These are phyloP conservation scores for Neurospora sp. DNA, from an alignment of 495 filamentous ascomycete species.

Conservation along the genomic window DNA sequence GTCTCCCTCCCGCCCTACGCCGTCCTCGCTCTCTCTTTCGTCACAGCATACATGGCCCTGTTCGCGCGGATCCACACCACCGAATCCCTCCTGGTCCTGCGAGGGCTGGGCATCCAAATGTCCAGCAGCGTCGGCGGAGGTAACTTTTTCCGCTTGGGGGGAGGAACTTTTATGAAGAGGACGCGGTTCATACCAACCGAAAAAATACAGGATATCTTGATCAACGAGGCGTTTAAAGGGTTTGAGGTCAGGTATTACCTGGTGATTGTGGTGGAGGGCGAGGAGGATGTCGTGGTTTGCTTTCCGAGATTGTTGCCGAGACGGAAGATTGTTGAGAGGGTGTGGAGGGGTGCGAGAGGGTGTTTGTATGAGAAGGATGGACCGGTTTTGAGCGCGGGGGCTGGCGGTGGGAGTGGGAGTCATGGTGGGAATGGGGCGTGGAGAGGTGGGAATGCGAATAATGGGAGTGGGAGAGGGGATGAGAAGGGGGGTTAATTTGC, in stretches of 20 bases:
- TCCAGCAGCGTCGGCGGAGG: neutral
- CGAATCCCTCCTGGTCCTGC: slow-evolving; percentile 80
- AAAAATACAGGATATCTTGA: slow-evolving; percentile 81
- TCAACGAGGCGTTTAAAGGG: slow-evolving; percentile 91
- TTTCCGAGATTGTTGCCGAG: slow-evolving; percentile 75
- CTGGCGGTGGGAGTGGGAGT: slow-evolving; percentile 2
- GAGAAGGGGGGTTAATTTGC: neutral
- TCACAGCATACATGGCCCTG: slow-evolving; percentile 24
- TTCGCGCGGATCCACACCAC: slow-evolving; percentile 42
- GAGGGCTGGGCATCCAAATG: slow-evolving; percentile 87
- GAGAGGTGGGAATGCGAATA: neutral
- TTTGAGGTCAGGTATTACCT: slow-evolving; percentile 89
- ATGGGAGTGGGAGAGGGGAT: neutral
- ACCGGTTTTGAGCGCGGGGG: neutral
- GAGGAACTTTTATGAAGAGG: slow-evolving; percentile 33
- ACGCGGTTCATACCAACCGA: slow-evolving; percentile 88
- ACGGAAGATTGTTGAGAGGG: slow-evolving; percentile 60
- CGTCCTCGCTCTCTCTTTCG: slow-evolving; percentile 10
- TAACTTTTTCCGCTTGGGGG: slow-evolving; percentile 32
- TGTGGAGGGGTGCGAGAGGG: slow-evolving; percentile 70
- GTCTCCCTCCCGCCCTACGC: slow-evolving; percentile 23
- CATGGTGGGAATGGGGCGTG: neutral
- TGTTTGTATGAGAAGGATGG: slow-evolving; percentile 63
- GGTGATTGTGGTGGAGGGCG: slow-evolving; percentile 81
- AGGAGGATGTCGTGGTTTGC: slow-evolving; percentile 80